A percentile compares a stretch with the other conserved stretches of the same genome.
These are phyloP conservation scores for Torulaspora franciscae DNA, from an alignment of 805 yeast genomes.

Conservation along the genomic window DNA sequence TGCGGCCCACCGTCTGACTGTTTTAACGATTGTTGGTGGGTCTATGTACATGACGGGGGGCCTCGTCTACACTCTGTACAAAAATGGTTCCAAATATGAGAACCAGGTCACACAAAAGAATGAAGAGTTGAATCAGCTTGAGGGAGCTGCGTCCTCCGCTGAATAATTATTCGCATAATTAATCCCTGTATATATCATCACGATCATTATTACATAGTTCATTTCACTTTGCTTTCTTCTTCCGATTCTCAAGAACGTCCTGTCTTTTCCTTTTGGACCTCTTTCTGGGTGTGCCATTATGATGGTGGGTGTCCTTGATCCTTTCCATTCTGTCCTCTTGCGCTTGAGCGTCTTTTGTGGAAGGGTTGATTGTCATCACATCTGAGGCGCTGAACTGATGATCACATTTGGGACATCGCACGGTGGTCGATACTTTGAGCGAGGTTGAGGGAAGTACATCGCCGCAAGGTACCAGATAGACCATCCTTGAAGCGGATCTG, in stretches of 20 bases:
- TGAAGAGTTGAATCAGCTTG: constrained; percentile 15
- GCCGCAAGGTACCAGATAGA: constrained; percentile 46
- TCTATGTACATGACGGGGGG: constrained; percentile 49
- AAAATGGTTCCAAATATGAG: constrained; percentile 50
- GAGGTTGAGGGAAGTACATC: constrained; percentile 38
- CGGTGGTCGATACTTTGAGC: constrained; percentile 22
- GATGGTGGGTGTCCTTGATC: constrained; percentile 31
- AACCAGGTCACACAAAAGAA: constrained; percentile 36
- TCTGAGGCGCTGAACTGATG: constrained; percentile 20
- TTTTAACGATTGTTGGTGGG: constrained; percentile 59
- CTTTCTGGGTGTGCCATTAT: constrained; percentile 37
- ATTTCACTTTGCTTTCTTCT: background rate
- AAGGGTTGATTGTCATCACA: constrained; percentile 39
- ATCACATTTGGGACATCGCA: constrained; percentile 43
- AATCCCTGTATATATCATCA: background rate
- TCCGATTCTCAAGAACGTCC: background rate
- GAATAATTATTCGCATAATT: constrained; percentile 11
- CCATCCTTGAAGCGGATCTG: constrained; percentile 36
- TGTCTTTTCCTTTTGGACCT: constrained; percentile 24
- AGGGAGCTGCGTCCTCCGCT: constrained; percentile 20
- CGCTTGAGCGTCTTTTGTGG: constrained; percentile 18
- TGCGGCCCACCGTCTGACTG: constrained; percentile 67
- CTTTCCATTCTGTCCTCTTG: constrained; percentile 24
- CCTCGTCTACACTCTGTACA: constrained; percentile 47
- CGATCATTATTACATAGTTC: background rate